Base-by-base conservation (phyloP, 495 filamentous ascomycete species). In the Xylaria castorea region DNA sequence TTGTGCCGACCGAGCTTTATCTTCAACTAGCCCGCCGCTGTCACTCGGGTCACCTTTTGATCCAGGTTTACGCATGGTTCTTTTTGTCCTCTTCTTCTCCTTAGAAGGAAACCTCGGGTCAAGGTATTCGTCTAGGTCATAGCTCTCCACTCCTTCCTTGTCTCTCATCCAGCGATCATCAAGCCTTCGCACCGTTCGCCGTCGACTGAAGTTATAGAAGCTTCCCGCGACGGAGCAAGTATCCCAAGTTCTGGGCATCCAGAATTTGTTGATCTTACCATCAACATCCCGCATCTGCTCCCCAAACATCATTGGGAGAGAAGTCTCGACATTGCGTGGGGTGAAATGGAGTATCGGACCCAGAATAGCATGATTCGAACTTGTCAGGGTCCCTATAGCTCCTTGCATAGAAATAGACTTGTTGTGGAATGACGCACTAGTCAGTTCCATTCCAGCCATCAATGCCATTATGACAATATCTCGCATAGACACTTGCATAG, bases 321-420 rank as follows among this genome's bases (percentile, higher is more conserved):
- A 64, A 18, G 3, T 30, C 5, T 27, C 61, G 38, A 44, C 38
- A 12, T 30, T 64, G 3, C 61, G 61, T 8, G 61, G 61, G n/a
- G 61, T 64, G 12, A 42, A 64, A 64, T 64, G 61, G 4, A 64
- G 22, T 64, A 64, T 64, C 22, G 61, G 61, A 5, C 61, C 61
- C 38, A 64, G 38, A 64, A 64, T 64, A 11, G 61, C n/a, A 64
- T 64, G 61, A 30, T 64, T 64, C 9, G 61, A 64, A 30, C 61
- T 64, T 8, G 61, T 64, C 38, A 64, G 22, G 8, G 61, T 64
- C 14, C 61, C 61, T 27, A 8, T 38, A 22, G 61, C 61, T 8
- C 61, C 61, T 44, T 64, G 61, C 61, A 64, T 64, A 36, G 61
- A 64, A 18, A 64, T 64, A 30, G 61, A 64, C 38, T 64, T 64